phyloP scores from a whole-genome alignment of 352 stramenopile genomes.

The Globisporangium uncinulatum region DNA sequence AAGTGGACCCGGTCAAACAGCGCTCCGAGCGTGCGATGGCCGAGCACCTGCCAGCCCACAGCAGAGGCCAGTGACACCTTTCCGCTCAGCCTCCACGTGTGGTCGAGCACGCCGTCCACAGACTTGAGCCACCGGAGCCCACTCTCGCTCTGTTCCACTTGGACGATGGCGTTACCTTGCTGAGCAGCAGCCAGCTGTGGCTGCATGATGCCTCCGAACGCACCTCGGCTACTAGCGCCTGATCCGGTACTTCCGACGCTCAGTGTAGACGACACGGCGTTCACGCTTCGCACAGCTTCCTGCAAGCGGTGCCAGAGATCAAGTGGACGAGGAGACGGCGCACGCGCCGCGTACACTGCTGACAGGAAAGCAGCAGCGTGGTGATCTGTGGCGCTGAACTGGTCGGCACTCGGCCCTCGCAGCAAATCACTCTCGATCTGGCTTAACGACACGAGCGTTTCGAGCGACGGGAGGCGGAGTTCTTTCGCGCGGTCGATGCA shows the following conservation, averaged over 20 bases:
- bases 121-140: slow-evolving; percentile 57
- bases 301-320: slow-evolving; percentile 39
- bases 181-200: slow-evolving; percentile 16
- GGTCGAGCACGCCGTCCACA: slow-evolving; percentile 47
- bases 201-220: slow-evolving; percentile 21
- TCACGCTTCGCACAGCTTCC: slow-evolving; percentile 12
- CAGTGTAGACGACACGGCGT: slow-evolving; percentile 1
- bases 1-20: slow-evolving; percentile 47
- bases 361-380: slow-evolving; percentile 21
- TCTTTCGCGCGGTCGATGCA: slow-evolving; percentile 61
- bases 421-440: slow-evolving; percentile 46
- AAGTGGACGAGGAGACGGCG: slow-evolving; percentile 29
- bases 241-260: background rate
- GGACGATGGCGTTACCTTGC: slow-evolving; percentile 8
- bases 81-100: slow-evolving; percentile 60
- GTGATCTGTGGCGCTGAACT: background rate
- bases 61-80: slow-evolving; percentile 42
- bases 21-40: slow-evolving; percentile 35
- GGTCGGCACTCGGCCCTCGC: slow-evolving; percentile 13
- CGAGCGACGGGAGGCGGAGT: slow-evolving; percentile 41
- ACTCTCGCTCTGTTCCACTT: slow-evolving; percentile 5
- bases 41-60: slow-evolving; percentile 45
- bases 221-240: slow-evolving; percentile 1
- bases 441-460: slow-evolving; percentile 38
- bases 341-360: slow-evolving; percentile 23